These are phyloP conservation scores for Cystofilobasidium bisporidii DNA, from an alignment of 768 basidiomycete genomes.

Conservation along the genomic window DNA sequence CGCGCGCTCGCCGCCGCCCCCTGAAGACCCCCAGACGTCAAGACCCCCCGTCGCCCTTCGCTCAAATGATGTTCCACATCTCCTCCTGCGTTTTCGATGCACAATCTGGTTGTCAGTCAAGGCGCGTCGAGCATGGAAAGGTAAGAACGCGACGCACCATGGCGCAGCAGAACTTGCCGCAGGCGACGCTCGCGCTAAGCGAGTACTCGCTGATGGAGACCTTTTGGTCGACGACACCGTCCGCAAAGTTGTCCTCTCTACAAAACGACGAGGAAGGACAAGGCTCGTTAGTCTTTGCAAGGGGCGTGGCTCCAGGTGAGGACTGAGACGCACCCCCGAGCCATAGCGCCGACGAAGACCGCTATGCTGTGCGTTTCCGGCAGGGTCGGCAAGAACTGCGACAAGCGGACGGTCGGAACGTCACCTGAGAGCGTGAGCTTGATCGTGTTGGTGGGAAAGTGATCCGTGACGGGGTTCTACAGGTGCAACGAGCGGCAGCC, in stretches of 20 bases:
- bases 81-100: conserved; percentile 15
- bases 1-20: too few species aligned
- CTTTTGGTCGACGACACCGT: conserved; percentile 88
- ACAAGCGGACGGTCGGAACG: conserved; percentile 67
- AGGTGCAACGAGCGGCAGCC: not conserved
- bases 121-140: too few species aligned
- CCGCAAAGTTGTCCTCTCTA: conserved; percentile 85
- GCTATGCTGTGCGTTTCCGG: conserved; percentile 82
- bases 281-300: too few species aligned
- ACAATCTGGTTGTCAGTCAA: too few species aligned
- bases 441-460: conserved; percentile 86
- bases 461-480: conserved; percentile 87
- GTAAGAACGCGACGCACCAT: conserved; percentile 12
- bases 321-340: conserved; percentile 52
- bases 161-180: conserved; percentile 29
- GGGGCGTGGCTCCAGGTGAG: too few species aligned
- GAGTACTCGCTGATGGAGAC: conserved; percentile 92
- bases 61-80: conserved; percentile 28
- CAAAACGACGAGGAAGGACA: not conserved
- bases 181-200: conserved; percentile 54
- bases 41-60: too few species aligned
- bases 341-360: conserved; percentile 98
- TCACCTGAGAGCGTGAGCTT: conserved; percentile 95
- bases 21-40: too few species aligned
- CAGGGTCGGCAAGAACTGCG: conserved; percentile 70